Base-by-base conservation (phyloP, 1,139 yeast genomes). In the Pichia sp. region DNA sequence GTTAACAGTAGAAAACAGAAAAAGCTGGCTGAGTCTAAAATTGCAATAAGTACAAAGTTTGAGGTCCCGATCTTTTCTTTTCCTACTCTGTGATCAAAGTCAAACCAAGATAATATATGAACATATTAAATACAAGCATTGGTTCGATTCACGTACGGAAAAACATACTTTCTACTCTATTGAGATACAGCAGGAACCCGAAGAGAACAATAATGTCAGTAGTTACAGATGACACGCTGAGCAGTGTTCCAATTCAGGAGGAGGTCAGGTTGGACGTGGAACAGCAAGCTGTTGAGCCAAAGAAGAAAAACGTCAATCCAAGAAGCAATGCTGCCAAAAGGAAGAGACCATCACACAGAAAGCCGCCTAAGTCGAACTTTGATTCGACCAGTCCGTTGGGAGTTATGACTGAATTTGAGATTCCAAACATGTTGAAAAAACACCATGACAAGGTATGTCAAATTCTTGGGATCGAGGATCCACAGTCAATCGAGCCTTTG, bases 351-450 rank as follows among this genome's bases (percentile, higher is more conserved):
- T 60, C 69, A 67, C 64, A 76, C 71, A 67, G 66, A 68, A 84
- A 80, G 68, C 75, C 79, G 45, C 59, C 61, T 32, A 46, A 54
- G 19, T 38, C 51, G 29, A 85, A 85, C 62, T 78, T 76, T 8
- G 98, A 92, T 56, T 78, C 87, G 13, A 87, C 95, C 0, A 79
- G 95, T 1, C 90, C 96, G 11, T 73, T 84, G 50, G 98, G 98
- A 4, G 88, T 90, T 4, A 75, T 93, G 50, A 50, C 65, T 31
- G 81, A 83, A 57, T 75, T 75, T 60, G 98, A 93, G 68, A 87
- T 93, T 58, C 76, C 80, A 42, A 83, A 80, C 51, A 65, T 92
- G 23, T 69, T 87, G 48, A 64, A 70, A 32, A 71, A 74, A 19
- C 67, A 77, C 50, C 53, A 53, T 67, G 42, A 36, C 11, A 41